A percentile compares a stretch with the other conserved stretches of the same genome.
Conservation (phyloP, 441 rosid species). For the Brassica hybrid region DNA sequence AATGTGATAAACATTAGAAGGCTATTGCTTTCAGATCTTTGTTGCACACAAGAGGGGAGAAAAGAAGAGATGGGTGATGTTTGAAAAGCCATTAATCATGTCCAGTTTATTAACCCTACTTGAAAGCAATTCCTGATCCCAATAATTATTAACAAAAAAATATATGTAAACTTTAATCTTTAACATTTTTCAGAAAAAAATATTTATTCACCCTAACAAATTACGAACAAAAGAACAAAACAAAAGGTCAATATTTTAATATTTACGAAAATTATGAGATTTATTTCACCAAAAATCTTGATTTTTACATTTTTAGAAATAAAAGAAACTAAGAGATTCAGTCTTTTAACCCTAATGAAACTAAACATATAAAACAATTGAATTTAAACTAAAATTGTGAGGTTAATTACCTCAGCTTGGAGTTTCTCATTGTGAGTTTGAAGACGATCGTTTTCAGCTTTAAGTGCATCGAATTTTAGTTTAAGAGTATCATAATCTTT, state of each 20-base stretch:
- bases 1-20: slow-evolving; percentile 26
- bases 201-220: neutral
- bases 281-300: neutral
- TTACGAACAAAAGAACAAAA: neutral
- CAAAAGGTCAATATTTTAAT: neutral
- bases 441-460: slow-evolving; percentile 76
- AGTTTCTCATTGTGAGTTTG: slow-evolving; percentile 82
- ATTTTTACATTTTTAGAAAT: slow-evolving; percentile 12
- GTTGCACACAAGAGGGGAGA: slow-evolving; percentile 19
- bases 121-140: slow-evolving; percentile 35
- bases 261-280: neutral
- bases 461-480: slow-evolving; percentile 70
- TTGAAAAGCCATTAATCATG: slow-evolving; percentile 37
- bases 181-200: slow-evolving; percentile 4
- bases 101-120: slow-evolving; percentile 41
- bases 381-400: neutral
- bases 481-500: slow-evolving; percentile 87
- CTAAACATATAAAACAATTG: neutral
- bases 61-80: slow-evolving; percentile 28
- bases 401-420: slow-evolving; percentile 64
- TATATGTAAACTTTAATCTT: neutral
- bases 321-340: slow-evolving; percentile 10
- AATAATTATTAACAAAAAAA: slow-evolving; percentile 22
- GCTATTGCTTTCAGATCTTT: slow-evolving; percentile 27
- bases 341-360: neutral